Conservation (phyloP, 169 alveolate species). For the Eimeria falciformis region DNA sequence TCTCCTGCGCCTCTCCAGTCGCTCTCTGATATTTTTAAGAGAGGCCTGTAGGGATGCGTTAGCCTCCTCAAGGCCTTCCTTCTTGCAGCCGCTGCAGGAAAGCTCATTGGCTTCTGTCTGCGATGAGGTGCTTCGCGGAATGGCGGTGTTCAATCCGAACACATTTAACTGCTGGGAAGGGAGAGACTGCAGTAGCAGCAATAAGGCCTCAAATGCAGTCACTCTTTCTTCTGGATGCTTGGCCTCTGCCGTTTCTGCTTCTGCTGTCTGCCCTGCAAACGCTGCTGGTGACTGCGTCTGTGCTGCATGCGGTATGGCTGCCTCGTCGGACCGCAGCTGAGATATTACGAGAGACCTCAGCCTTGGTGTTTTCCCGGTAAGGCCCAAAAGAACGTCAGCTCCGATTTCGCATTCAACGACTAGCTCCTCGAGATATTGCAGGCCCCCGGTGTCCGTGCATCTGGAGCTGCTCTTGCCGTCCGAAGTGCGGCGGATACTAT, state of each 20-base stretch:
- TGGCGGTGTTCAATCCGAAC: slow-evolving; percentile 25
- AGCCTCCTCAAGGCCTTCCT: neutral
- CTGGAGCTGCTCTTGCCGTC: neutral
- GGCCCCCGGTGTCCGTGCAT: slow-evolving; percentile 17
- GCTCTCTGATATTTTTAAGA: neutral
- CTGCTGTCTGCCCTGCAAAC: slow-evolving; percentile 2
- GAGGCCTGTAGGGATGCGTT: too few relatives aligned
- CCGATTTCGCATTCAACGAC: slow-evolving; percentile 35
- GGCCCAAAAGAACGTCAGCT: slow-evolving; percentile 31
- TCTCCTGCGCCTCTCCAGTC: neutral
- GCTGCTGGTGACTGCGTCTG: neutral
- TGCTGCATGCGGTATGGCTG: neutral
- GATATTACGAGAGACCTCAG: slow-evolving; percentile 11
- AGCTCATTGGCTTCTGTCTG: too few relatives aligned
- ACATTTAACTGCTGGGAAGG: slow-evolving; percentile 45
- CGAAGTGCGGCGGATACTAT: slow-evolving; percentile 15
- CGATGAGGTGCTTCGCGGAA: too few relatives aligned
- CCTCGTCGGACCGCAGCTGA: neutral
- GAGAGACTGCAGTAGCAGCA: slow-evolving; percentile 44
- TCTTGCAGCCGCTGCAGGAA: neutral
- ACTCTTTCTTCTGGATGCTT: neutral
- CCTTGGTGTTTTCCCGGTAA: slow-evolving; percentile 23
- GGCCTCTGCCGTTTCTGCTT: neutral
- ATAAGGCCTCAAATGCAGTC: slow-evolving; percentile 47
- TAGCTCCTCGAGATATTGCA: slow-evolving; percentile 37